Conservation (phyloP, 768 basidiomycete species). For the Tulasnella sp. region DNA sequence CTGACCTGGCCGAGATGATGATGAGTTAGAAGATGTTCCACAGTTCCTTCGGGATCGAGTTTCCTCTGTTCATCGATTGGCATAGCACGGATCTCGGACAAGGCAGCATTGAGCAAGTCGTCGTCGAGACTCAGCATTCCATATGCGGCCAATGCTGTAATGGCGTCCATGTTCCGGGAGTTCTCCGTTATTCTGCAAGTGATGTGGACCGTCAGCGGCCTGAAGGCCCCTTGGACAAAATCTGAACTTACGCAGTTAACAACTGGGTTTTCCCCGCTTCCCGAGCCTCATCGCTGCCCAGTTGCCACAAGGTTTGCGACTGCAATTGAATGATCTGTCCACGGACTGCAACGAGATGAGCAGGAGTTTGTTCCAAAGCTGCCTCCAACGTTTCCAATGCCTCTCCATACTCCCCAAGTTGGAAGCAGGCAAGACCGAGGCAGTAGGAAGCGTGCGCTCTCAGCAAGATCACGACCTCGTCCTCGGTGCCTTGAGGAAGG, state of each 20-base stretch:
- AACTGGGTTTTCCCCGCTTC: conserved; percentile 70
- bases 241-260: conserved; percentile 68
- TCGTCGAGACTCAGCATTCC: conserved; percentile 62
- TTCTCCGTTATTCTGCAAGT: conserved; percentile 57
- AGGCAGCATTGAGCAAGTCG: conserved; percentile 69
- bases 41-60: conserved; percentile 59
- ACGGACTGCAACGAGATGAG: conserved; percentile 34
- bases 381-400: conserved; percentile 59
- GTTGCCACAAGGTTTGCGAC: conserved; percentile 77
- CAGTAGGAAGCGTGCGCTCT: conserved; percentile 59
- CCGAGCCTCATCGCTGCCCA: conserved; percentile 59
- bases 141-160: conserved; percentile 81
- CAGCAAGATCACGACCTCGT: conserved; percentile 30
- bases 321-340: conserved; percentile 68
- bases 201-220: not conserved
- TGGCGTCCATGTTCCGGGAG: conserved; percentile 66
- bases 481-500: conserved; percentile 38
- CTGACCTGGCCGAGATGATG: conserved; percentile 64
- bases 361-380: conserved; percentile 45
- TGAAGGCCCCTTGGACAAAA: not conserved
- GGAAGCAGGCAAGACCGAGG: conserved; percentile 59
- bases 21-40: conserved; percentile 58
- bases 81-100: conserved; percentile 66
- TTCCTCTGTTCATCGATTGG: conserved; percentile 51
- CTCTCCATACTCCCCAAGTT: conserved; percentile 44